These are phyloP conservation scores for Eragrostis curvula DNA, from an alignment of 176 grass and related monocot genomes.

Conservation along the genomic window DNA sequence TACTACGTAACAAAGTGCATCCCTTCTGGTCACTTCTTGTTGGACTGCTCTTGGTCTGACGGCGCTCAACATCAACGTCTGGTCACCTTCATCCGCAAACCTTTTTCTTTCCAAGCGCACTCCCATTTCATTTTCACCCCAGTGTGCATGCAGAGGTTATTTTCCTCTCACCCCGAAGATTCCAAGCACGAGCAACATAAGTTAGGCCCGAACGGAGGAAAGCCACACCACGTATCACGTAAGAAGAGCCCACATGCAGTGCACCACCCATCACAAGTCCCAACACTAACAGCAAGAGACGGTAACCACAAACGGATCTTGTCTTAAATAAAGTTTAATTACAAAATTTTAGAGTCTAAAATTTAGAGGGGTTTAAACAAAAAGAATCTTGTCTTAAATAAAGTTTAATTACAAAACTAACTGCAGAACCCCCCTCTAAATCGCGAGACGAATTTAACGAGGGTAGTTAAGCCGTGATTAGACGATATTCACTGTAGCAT, in stretches of 20 bases:
- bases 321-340: too few relatives aligned
- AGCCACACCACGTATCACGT: not conserved
- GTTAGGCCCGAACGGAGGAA: slow-evolving; percentile 14
- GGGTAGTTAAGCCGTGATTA: too few relatives aligned
- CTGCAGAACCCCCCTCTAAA: too few relatives aligned
- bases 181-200: slow-evolving; percentile 30
- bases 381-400: too few relatives aligned
- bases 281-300: not conserved
- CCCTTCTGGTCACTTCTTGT: not conserved
- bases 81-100: not conserved
- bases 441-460: too few relatives aligned
- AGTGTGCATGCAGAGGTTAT: not conserved
- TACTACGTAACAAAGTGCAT: not conserved
- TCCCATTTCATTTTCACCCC: not conserved
- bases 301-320: too few relatives aligned
- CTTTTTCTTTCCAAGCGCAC: not conserved
- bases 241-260: not conserved
- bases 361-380: too few relatives aligned
- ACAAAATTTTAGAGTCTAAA: too few relatives aligned
- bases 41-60: not conserved
- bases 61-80: slow-evolving; percentile 5
- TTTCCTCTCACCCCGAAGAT: not conserved
- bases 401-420: too few relatives aligned
- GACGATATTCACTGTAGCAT: too few relatives aligned
- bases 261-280: not conserved